Percentiles rank a stretch among this genome's conserved stretches.
Conservation (phyloP, 768 basidiomycete species). For the Hydnomerulius pinastri region DNA sequence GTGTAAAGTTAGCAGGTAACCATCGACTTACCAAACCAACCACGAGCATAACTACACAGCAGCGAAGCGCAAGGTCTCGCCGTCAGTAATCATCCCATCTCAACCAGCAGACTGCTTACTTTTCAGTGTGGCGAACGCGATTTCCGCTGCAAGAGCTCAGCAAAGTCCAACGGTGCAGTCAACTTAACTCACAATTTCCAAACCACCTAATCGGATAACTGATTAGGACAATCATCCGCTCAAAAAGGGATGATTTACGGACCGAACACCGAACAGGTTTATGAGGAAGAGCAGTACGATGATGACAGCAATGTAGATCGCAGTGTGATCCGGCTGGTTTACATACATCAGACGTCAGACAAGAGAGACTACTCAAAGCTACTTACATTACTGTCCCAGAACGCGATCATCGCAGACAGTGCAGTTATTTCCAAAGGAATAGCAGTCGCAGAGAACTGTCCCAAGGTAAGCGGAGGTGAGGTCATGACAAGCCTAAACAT, state of each 20-base stretch:
- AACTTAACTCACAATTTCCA: slow-evolving; percentile 19
- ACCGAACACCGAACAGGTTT: slow-evolving; percentile 50
- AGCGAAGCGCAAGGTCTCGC: too few species aligned
- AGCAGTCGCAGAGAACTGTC: slow-evolving; percentile 34
- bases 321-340: slow-evolving; percentile 37
- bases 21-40: slow-evolving; percentile 29
- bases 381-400: slow-evolving; percentile 45
- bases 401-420: slow-evolving; percentile 48
- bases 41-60: slow-evolving; percentile 36
- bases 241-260: slow-evolving; percentile 34
- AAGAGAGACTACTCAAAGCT: background rate
- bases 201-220: slow-evolving; percentile 25
- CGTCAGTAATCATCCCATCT: background rate
- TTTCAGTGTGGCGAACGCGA: slow-evolving; percentile 22
- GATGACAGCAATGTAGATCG: slow-evolving; percentile 42
- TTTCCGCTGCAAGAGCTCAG: slow-evolving; percentile 22
- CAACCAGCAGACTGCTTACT: slow-evolving; percentile 11
- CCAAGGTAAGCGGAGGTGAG: background rate
- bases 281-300: slow-evolving; percentile 40
- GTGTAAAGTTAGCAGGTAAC: background rate
- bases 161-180: background rate
- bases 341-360: slow-evolving; percentile 12
- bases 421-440: slow-evolving; percentile 54
- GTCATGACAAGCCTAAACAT: slow-evolving; percentile 4
- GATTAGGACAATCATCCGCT: slow-evolving; percentile 38